Conservation (phyloP, 2,329 filamentous ascomycete species). For the Tolypocladium ovalisporum region DNA sequence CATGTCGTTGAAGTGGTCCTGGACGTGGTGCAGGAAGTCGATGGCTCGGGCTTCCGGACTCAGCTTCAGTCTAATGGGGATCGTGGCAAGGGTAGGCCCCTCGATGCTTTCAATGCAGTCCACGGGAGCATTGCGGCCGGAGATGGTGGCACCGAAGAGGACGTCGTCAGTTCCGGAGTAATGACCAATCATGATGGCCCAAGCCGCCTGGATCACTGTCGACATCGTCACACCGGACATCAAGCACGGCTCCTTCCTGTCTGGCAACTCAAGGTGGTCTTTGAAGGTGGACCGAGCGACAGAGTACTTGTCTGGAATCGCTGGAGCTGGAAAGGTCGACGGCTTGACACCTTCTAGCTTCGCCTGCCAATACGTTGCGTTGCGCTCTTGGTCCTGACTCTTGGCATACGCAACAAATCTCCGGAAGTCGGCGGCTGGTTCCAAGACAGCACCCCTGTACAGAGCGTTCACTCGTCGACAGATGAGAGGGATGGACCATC, state of each 20-base stretch:
- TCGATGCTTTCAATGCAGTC: constrained; percentile 12
- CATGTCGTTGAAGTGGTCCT: constrained; percentile 9
- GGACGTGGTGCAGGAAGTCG: constrained; percentile 9
- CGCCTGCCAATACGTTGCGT: not conserved
- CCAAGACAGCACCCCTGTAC: not conserved
- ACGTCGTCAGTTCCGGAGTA: constrained; percentile 9
- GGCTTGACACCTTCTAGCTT: not conserved
- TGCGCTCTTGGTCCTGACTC: not conserved
- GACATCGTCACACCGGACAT: constrained; percentile 5
- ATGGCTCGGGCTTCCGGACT: constrained; percentile 1
- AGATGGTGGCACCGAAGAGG: constrained; percentile 14
- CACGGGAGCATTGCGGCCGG: constrained; percentile 14
- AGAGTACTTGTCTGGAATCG: not conserved
- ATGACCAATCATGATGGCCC: constrained; percentile 9
- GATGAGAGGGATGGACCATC: constrained; percentile 6
- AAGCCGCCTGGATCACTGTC: constrained; percentile 11
- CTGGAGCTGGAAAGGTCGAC: not conserved
- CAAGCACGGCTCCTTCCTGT: not conserved
- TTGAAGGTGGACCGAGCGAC: not conserved
- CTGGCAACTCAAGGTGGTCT: not conserved
- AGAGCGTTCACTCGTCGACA: not conserved
- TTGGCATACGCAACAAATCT: constrained; percentile 2
- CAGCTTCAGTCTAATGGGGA: constrained; percentile 11
- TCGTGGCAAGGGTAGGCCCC: constrained; percentile 16
- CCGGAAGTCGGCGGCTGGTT: not conserved